Base-by-base conservation (phyloP, 164 flowering plant species). In the Aristolochia contorta region DNA sequence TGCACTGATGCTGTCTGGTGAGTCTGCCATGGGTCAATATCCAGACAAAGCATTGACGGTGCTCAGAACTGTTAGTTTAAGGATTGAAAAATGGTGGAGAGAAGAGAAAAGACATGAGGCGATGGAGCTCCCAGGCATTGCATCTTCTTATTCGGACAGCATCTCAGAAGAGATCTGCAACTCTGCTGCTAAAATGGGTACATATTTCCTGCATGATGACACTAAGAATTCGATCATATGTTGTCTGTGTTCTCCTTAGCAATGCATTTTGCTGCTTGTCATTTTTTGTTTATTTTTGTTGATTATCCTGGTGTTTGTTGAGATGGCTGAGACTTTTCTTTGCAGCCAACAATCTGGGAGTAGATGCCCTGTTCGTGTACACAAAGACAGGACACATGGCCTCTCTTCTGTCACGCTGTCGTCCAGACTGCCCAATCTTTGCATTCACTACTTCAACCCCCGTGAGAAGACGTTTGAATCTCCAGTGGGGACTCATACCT, bases 1-100 rank as follows among this genome's bases (percentile, higher is more conserved):
- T 83, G 99, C 95, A 47, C 71, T 93, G 59, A 93, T 93, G 98
- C 96, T 93, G 41, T 93, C 99, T 60, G 99, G 97, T 65, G 98
- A 92, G 74, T 89, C 98, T 15, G 98, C 97, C 61, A 92, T 89
- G 97, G 98, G 98, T 13, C 92, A 81, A 73, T 93, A 23, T 71
- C 97, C 97, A 30, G 94, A 93, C 1, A 90, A 93, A 68, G 94
- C 99, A 65, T 71, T 93, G 70, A 60, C 86, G 46, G 99, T 93
- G 54, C 64, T 93, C 54, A 84, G 97, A 72, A 85, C 81, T 73
- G 98, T 89, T 47, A 89, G 98, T 72, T 32, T 92, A 60, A 79
- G 98, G 65, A 92, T 89, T 45, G 98, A 92, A 75, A 87, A 66
- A 72, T 89, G 97, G 97, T 87, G 95, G 89, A 85, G 98, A 66